These are phyloP conservation scores for Oryza punctata DNA, from an alignment of 176 grass and related monocot genomes.

Conservation along the genomic window DNA sequence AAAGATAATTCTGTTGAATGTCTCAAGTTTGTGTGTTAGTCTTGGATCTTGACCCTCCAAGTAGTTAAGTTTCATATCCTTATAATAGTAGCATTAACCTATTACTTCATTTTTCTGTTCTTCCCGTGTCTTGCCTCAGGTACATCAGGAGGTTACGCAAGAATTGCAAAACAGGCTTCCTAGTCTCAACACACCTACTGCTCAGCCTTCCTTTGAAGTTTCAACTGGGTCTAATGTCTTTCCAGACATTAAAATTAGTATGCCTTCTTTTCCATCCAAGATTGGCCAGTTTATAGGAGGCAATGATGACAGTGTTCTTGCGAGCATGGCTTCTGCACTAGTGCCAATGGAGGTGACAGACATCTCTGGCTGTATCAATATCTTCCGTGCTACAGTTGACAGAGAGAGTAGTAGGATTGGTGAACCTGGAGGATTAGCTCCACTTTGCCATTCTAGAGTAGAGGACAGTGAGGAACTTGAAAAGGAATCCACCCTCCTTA, in stretches of 20 bases:
- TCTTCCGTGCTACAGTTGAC: slow-evolving; percentile 2
- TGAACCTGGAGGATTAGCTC: slow-evolving; percentile 35
- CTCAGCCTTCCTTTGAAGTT: slow-evolving; percentile 26
- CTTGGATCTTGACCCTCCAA: neutral
- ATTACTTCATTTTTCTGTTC: neutral
- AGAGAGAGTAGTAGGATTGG: slow-evolving; percentile 1
- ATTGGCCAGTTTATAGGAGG: slow-evolving; percentile 10
- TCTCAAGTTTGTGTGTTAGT: neutral
- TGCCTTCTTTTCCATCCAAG: slow-evolving; percentile 12
- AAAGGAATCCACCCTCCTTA: slow-evolving; percentile 22
- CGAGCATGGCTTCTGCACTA: slow-evolving; percentile 13
- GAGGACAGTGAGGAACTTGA: slow-evolving; percentile 39
- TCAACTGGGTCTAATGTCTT: slow-evolving; percentile 20
- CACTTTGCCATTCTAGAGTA: slow-evolving; percentile 18
- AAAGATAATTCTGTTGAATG: neutral
- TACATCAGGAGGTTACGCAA: slow-evolving; percentile 28
- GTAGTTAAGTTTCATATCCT: slow-evolving; percentile 21
- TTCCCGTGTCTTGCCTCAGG: slow-evolving; percentile 38
- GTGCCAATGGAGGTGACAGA: slow-evolving; percentile 8
- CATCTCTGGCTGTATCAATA: neutral
- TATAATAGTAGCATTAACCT: neutral
- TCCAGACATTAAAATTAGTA: neutral
- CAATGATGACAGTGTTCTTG: slow-evolving; percentile 2
- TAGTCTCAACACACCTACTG: neutral
- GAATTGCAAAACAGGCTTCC: slow-evolving; percentile 26